These are phyloP conservation scores for Didymella glomerata DNA, from an alignment of 2,329 filamentous ascomycete genomes.

Conservation along the genomic window DNA sequence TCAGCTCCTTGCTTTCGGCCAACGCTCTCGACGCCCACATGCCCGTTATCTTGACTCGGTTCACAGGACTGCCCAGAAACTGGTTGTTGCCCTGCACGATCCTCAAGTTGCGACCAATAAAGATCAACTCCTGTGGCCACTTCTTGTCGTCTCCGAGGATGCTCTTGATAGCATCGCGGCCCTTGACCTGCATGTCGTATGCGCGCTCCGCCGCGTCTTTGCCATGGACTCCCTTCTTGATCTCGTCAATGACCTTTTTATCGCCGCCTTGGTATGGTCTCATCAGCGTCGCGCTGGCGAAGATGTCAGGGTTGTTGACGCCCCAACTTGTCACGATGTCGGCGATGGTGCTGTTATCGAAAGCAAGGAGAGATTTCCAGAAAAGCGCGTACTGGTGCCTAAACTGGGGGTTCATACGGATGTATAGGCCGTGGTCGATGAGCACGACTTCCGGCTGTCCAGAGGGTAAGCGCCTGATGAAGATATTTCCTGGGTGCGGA, in stretches of 20 bases:
- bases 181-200: constrained; percentile 82
- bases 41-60: constrained; percentile 92
- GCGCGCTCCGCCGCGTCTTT: constrained; percentile 66
- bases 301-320: constrained; percentile 86
- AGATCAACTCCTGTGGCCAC: constrained; percentile 89
- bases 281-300: constrained; percentile 89
- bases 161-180: constrained; percentile 75
- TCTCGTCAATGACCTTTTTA: constrained; percentile 66
- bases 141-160: constrained; percentile 86
- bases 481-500: constrained; percentile 96
- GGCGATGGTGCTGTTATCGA: constrained; percentile 83
- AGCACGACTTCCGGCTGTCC: constrained; percentile 91
- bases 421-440: constrained; percentile 96
- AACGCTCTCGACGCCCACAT: constrained; percentile 86
- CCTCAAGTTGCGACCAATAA: constrained; percentile 88
- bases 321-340: constrained; percentile 83
- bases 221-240: constrained; percentile 63
- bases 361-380: constrained; percentile 93
- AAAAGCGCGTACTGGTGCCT: constrained; percentile 86
- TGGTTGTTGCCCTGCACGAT: constrained; percentile 96
- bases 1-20: constrained; percentile 75
- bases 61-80: constrained; percentile 86
- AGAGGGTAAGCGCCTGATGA: constrained; percentile 83
- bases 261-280: constrained; percentile 89
- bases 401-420: constrained; percentile 85